Percentiles rank a stretch among this genome's conserved stretches.
These are phyloP conservation scores for Flaveria robusta DNA, from an alignment of 129 eudicot species.

Conservation along the genomic window DNA sequence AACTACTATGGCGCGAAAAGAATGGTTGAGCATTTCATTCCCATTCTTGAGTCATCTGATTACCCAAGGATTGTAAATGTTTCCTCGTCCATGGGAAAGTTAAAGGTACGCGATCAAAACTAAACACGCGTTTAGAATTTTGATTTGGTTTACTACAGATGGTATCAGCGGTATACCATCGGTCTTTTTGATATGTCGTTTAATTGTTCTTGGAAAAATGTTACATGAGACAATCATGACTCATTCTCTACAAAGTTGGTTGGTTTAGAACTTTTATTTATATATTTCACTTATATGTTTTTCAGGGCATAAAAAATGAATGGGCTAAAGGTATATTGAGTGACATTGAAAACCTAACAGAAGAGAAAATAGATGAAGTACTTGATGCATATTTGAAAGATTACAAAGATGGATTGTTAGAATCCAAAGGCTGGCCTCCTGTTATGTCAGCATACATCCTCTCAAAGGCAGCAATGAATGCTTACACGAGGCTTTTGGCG, in stretches of 20 bases:
- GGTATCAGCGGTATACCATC: neutral
- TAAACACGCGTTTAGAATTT: neutral
- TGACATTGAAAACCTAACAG: slow-evolving; percentile 47
- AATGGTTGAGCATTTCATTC: slow-evolving; percentile 52
- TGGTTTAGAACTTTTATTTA: too few species aligned
- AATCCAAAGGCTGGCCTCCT: slow-evolving; percentile 42
- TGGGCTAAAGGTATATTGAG: slow-evolving; percentile 37
- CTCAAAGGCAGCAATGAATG: slow-evolving; percentile 63
- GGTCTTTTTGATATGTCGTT: neutral
- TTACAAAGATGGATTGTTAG: slow-evolving; percentile 40
- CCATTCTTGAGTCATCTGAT: slow-evolving; percentile 56
- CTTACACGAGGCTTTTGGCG: slow-evolving; percentile 67
- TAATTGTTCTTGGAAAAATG: neutral
- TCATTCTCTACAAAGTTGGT: too few species aligned
- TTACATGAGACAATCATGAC: too few species aligned
- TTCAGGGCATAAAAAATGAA: slow-evolving; percentile 45
- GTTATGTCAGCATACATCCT: slow-evolving; percentile 39
- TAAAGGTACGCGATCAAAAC: slow-evolving; percentile 45
- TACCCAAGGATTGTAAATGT: slow-evolving; percentile 78
- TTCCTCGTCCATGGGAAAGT: slow-evolving; percentile 54
- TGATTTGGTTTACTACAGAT: neutral
- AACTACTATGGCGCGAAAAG: slow-evolving; percentile 66
- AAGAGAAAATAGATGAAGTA: slow-evolving; percentile 53
- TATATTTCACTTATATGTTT: neutral
- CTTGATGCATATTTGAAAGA: slow-evolving; percentile 42